Base-by-base conservation (phyloP, 306 rosid genomes). In the Arachis hypogaea region DNA sequence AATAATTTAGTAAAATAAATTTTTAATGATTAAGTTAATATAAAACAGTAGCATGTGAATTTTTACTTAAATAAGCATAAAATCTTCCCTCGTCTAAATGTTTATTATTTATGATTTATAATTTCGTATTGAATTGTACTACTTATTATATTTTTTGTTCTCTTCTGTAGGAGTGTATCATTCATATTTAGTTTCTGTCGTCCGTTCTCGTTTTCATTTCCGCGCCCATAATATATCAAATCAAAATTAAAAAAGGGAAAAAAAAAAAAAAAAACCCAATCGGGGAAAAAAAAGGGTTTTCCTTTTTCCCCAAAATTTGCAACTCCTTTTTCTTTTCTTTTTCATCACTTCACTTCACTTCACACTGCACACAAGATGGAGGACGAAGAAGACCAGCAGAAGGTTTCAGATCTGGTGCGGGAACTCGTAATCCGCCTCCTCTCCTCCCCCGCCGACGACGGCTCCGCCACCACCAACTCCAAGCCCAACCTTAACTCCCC, bases 371-470 rank as follows among this genome's bases (percentile, higher is more conserved):
- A 14, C 28, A 52, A 54, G 2, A 95, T 95, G 97, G 93, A 90
- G n/a, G 98, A 94, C 60, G 98, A 93, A 76, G 97, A 90, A 61
- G 97, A 92, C 42, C 88, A 80, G 64, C 96, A 86, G 29, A 95
- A 95, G 72, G 87, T 86, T 9, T 74, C 89, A 71, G 97, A 95
- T 92, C 99, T 95, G 81, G 82, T 92, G 28, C 88, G 77, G 52
- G 98, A 92, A 68, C 85, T 95, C 6, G 93, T 95, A 40, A 82
- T 84, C 7, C 96, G 96, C 2, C 59, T 94, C 2, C 86, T 90
- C 29, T 85, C 90, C 59, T 82, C 82, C 54, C 72, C 52, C 69
- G 66, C 68, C 59, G 72, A 81, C 4, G 51, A 9, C 51, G 70
- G 79, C 92, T 11, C 84, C 65, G 6, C 0, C 57, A 51, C 57